phyloP scores from a whole-genome alignment of 768 basidiomycete species.

The Cantharellus anzutake region DNA sequence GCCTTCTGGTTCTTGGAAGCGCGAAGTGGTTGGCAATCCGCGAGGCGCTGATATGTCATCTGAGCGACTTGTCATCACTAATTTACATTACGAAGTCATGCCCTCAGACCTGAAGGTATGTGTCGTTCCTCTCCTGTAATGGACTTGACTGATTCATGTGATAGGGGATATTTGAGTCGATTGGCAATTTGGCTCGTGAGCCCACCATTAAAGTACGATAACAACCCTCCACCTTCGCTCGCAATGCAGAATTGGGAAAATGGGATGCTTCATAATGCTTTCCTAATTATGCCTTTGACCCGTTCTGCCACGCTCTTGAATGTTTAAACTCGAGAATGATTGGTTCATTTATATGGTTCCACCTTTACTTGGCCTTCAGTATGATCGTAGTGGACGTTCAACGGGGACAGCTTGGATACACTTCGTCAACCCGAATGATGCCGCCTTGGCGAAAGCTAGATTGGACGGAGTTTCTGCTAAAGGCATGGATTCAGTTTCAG shows the following conservation, averaged over 20 bases:
- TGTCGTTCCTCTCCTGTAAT: constrained; percentile 7
- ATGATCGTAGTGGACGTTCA: constrained; percentile 89
- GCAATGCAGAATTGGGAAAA: too few species aligned
- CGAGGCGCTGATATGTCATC: background rate
- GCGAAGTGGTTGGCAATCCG: background rate
- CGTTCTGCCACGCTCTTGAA: too few species aligned
- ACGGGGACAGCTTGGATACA: constrained; percentile 62
- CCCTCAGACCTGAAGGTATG: constrained; percentile 75
- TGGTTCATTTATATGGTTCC: background rate
- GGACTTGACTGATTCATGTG: constrained; percentile 15
- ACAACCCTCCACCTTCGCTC: background rate
- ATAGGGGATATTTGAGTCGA: constrained; percentile 70
- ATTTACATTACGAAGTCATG: constrained; percentile 82
- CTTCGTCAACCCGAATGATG: constrained; percentile 63
- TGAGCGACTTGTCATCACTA: constrained; percentile 49
- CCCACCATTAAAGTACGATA: constrained; percentile 83
- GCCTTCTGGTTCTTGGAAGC: background rate
- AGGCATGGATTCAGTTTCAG: constrained; percentile 27
- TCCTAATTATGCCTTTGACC: too few species aligned
- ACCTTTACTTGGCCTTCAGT: constrained; percentile 27
- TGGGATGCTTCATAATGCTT: too few species aligned
- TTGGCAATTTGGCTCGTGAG: constrained; percentile 83
- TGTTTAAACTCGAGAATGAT: background rate
- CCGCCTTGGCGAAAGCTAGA: constrained; percentile 64
- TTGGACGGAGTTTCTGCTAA: constrained; percentile 78